Evolutionary conservation across 257 asterid genomes (phyloP).

Genomic region (Nicotiana otophora): DNA sequence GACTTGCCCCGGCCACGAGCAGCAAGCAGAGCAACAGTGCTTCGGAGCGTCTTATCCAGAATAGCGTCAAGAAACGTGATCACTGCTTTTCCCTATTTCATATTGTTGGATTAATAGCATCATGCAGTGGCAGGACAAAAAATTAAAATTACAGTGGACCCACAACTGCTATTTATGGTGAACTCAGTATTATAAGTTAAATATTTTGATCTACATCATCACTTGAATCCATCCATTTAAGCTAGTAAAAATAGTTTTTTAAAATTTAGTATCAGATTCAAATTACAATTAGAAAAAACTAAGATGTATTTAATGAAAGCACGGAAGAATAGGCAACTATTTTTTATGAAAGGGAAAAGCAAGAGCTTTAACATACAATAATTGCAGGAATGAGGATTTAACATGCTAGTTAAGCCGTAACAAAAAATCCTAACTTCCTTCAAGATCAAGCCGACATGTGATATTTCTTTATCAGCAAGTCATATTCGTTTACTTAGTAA

Average conservation of each 20-base stretch:
- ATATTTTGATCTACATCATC: too few species aligned
- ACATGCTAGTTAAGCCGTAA: neutral
- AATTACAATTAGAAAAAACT: neutral
- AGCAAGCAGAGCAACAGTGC: slow-evolving; percentile 90
- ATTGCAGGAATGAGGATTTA: neutral
- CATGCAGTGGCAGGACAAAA: neutral
- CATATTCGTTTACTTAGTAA: neutral
- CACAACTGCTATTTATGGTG: neutral
- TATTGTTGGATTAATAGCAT: neutral
- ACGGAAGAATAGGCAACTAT: neutral
- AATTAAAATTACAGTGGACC: neutral
- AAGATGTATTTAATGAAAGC: neutral
- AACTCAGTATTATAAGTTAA: neutral
- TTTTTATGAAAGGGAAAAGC: neutral
- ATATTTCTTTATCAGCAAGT: neutral
- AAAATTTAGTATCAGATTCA: neutral
- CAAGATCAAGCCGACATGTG: neutral
- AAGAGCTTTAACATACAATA: neutral
- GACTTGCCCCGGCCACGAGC: slow-evolving; percentile 99
- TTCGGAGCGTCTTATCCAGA: slow-evolving; percentile 80
- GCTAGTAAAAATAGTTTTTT: neutral
- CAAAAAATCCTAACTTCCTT: neutral
- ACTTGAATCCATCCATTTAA: neutral
- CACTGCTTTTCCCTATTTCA: slow-evolving; percentile 75
- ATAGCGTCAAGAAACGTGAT: slow-evolving; percentile 79